phyloP scores from a whole-genome alignment of 2,329 filamentous ascomycete genomes.

The Hirsutella rhossiliensis region DNA sequence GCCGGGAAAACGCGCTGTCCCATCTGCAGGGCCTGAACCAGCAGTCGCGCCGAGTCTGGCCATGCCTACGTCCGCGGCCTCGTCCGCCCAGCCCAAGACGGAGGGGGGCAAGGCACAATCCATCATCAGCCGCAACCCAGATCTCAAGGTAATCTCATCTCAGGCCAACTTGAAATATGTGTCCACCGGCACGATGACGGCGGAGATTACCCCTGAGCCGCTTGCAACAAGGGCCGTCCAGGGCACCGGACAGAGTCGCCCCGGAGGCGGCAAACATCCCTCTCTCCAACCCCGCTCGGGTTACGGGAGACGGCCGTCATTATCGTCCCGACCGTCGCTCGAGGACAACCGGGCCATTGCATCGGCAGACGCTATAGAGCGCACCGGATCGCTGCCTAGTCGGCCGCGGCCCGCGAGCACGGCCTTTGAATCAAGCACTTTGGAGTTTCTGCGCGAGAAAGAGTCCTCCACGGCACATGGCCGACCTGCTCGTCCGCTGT shows the following conservation, averaged over 20 bases:
- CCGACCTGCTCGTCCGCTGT: slow-evolving; percentile 10
- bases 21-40: slow-evolving; percentile 13
- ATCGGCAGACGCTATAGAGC: slow-evolving; percentile 9
- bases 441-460: slow-evolving; percentile 71
- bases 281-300: slow-evolving; percentile 11
- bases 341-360: slow-evolving; percentile 10
- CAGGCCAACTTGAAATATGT: slow-evolving; percentile 29
- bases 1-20: slow-evolving; percentile 18
- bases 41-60: slow-evolving; percentile 13
- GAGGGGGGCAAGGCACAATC: slow-evolving; percentile 43
- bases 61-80: slow-evolving; percentile 22
- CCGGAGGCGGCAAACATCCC: not conserved
- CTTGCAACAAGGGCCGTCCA: slow-evolving; percentile 12
- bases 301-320: slow-evolving; percentile 12
- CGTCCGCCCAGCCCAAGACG: slow-evolving; percentile 33
- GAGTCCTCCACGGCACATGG: slow-evolving; percentile 40
- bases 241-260: slow-evolving; percentile 4
- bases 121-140: slow-evolving; percentile 51
- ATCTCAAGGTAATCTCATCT: slow-evolving; percentile 44
- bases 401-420: slow-evolving; percentile 69
- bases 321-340: slow-evolving; percentile 8
- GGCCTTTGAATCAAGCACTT: slow-evolving; percentile 62
- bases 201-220: slow-evolving; percentile 38
- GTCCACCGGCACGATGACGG: slow-evolving; percentile 70
- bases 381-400: slow-evolving; percentile 18